Conservation (phyloP, 179 eudicot species). For the Actinidia chinensis region DNA sequence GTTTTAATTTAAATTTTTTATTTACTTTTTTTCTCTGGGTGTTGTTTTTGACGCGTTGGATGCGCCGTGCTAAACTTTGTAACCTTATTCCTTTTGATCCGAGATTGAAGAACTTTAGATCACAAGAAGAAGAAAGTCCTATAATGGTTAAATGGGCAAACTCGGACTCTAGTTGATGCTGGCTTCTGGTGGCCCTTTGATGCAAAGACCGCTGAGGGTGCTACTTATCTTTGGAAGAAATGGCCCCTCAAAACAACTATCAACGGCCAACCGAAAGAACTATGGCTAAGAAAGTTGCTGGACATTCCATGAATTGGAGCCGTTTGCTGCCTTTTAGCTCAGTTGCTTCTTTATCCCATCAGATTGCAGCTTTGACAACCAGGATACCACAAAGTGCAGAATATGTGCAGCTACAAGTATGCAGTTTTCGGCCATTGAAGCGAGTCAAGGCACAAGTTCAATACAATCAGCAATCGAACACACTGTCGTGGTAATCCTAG, state of each 20-base stretch:
- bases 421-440: background rate
- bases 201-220: background rate
- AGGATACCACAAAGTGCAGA: background rate
- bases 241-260: background rate
- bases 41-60: background rate
- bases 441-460: background rate
- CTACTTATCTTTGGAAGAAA: background rate
- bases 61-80: background rate
- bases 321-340: background rate
- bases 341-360: background rate
- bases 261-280: background rate
- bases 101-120: background rate
- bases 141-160: slow-evolving; percentile 5
- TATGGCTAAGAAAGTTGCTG: background rate
- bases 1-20: background rate
- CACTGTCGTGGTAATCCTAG: background rate
- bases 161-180: background rate
- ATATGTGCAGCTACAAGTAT: background rate
- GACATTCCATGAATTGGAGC: background rate
- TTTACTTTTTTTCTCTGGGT: background rate
- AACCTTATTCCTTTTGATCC: background rate
- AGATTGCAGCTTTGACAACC: background rate
- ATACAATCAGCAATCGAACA: background rate
- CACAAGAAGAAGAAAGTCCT: background rate
- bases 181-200: background rate